Base-by-base conservation (phyloP, 805 yeast species). In the Metschnikowia noctiluminum region DNA sequence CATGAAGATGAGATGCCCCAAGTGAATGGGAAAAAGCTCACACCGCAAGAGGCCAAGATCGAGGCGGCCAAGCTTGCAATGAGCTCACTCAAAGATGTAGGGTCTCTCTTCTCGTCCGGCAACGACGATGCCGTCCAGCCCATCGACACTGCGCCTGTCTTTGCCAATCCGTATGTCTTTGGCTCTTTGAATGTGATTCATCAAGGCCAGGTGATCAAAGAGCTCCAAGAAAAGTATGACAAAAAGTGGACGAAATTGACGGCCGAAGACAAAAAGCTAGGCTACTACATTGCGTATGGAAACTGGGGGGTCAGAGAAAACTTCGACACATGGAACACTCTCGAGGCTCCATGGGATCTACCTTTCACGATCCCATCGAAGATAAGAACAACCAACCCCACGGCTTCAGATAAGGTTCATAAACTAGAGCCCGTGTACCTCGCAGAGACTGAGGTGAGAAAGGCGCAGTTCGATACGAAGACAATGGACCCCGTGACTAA, bases 301-400 rank as follows among this genome's bases (percentile, higher is more conserved):
- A 72, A 84, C 42, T 80, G 86, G 76, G 94, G 90, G 0, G 84
- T 81, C 1, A 72, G 95, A 52, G 82, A 78, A 42, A 78, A 78
- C 16, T 76, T 84, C 47, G 65, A 67, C 43, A 72, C 71, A 53
- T 72, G 80, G 70, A 71, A 68, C 48, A 62, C 71, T n/a, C 53
- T 57, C 28, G 63, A 59, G 4, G 62, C 72, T 7, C 90, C 88
- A 0, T 76, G 74, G 42, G 89, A 85, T 62, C 67, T 84, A 47
- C 86, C 88, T 1, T 84, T 83, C 59, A 61, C 62, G 27, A 42
- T 69, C 3, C 80, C 84, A 1, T 57, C 68, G 2, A 63, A 71
- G 37, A 47, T 60, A 12, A 54, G 58, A 37, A 55, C 65, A 8
- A 42, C 60, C 2, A 49, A 45, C 3, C 76, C 77, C 1, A 37